phyloP scores from a whole-genome alignment of 208 protist genomes.

The Trypanosoma theileri region DNA sequence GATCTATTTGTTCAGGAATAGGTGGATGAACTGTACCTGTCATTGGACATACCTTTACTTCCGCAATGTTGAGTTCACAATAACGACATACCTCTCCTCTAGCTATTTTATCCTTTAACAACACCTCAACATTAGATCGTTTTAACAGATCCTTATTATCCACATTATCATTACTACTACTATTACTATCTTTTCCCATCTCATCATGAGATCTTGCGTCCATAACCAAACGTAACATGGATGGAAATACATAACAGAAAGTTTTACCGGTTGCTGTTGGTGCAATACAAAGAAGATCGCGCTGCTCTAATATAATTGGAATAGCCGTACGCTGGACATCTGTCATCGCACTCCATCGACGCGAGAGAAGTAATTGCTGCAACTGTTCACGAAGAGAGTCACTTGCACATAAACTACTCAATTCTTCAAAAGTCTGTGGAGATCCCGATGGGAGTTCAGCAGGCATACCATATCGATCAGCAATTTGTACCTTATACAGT shows the following conservation, averaged over 20 bases:
- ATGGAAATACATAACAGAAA: slow-evolving; percentile 84
- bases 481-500: slow-evolving; percentile 57
- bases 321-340: slow-evolving; percentile 58
- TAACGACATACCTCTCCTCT: slow-evolving; percentile 78
- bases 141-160: slow-evolving; percentile 23
- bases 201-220: too few species aligned
- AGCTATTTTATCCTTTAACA: slow-evolving; percentile 65
- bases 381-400: slow-evolving; percentile 42
- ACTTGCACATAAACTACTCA: slow-evolving; percentile 46
- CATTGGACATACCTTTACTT: slow-evolving; percentile 63
- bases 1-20: slow-evolving; percentile 7
- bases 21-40: slow-evolving; percentile 72
- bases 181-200: slow-evolving; percentile 7
- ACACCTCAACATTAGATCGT: slow-evolving; percentile 49
- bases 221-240: slow-evolving; percentile 64
- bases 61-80: slow-evolving; percentile 65
- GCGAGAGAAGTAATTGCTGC: slow-evolving; percentile 33
- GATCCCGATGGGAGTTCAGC: slow-evolving; percentile 42
- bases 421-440: slow-evolving; percentile 51
- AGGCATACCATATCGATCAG: slow-evolving; percentile 80
- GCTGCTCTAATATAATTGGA: slow-evolving; percentile 61
- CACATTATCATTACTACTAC: not conserved
- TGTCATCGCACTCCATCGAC: slow-evolving; percentile 45
- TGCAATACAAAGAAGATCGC: slow-evolving; percentile 85
- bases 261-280: slow-evolving; percentile 93